Conservation (phyloP, 352 stramenopile genomes). For the Albugo laibachii region DNA sequence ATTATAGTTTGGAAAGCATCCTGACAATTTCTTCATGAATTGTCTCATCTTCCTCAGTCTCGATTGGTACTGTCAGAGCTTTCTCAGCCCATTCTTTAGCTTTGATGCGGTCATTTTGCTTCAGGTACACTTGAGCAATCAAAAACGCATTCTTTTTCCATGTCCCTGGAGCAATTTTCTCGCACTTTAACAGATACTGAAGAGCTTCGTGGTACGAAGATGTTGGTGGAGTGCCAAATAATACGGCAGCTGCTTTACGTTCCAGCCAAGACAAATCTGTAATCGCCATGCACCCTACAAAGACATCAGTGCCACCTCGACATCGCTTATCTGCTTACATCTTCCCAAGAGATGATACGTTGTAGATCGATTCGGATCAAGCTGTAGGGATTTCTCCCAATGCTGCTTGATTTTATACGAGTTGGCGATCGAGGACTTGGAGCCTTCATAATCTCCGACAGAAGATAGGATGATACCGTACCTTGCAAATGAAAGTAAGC, state of each 20-base stretch:
- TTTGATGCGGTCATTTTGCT: conserved; percentile 39
- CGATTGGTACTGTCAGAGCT: conserved; percentile 29
- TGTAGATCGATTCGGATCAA: conserved; percentile 52
- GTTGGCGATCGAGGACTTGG: conserved; percentile 67
- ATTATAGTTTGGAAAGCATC: conserved; percentile 36
- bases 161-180: conserved; percentile 38
- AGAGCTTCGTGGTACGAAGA: conserved; percentile 72
- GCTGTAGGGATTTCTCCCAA: conserved; percentile 52
- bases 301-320: not conserved
- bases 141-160: conserved; percentile 77
- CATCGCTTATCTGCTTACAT: conserved; percentile 12
- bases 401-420: conserved; percentile 63
- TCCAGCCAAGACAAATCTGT: conserved; percentile 71
- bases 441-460: conserved; percentile 72
- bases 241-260: conserved; percentile 55
- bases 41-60: conserved; percentile 42
- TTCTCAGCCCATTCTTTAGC: conserved; percentile 58
- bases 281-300: conserved; percentile 54
- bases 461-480: conserved; percentile 69
- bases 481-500: conserved; percentile 7
- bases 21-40: conserved; percentile 46
- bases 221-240: conserved; percentile 62
- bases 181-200: conserved; percentile 48
- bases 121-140: conserved; percentile 65
- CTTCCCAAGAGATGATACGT: conserved; percentile 61